phyloP scores from a whole-genome alignment of 2,329 filamentous ascomycete genomes.

The Fusarium coicis region DNA sequence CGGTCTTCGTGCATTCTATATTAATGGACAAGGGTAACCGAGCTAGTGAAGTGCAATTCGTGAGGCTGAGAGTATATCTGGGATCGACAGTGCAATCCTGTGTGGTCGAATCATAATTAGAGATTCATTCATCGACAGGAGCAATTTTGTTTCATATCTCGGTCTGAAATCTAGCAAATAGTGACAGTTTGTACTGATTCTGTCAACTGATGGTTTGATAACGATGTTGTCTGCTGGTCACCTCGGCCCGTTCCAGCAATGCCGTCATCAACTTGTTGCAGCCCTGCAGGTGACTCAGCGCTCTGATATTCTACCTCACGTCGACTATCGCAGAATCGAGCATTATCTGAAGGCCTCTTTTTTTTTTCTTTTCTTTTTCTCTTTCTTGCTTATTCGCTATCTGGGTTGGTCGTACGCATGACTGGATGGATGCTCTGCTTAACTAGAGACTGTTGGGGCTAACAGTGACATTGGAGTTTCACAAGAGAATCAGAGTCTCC shows the following conservation, averaged over 20 bases:
- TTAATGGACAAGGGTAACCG: slow-evolving; percentile 44
- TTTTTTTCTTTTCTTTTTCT: neutral
- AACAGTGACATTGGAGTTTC: too few relatives aligned
- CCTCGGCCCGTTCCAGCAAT: slow-evolving; percentile 14
- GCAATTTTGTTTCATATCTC: neutral
- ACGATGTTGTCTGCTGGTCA: neutral
- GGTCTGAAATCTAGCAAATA: neutral
- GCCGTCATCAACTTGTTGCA: slow-evolving; percentile 16
- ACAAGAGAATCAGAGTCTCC: neutral
- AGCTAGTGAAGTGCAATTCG: slow-evolving; percentile 4
- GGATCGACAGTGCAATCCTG: neutral
- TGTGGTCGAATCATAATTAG: neutral
- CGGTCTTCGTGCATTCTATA: slow-evolving; percentile 43
- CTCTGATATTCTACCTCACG: neutral
- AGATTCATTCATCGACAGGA: neutral
- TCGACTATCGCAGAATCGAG: neutral
- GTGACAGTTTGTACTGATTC: neutral
- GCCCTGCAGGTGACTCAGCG: neutral
- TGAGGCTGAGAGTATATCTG: neutral
- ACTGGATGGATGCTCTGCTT: too few relatives aligned
- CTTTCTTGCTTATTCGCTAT: neutral
- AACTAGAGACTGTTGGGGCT: too few relatives aligned
- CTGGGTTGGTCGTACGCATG: neutral
- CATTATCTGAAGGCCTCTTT: too few relatives aligned
- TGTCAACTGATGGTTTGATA: neutral